Evolutionary conservation across 129 eudicot species (phyloP), one percentile per base, ranked within the genome.

Genomic region (Tagetes patula): DNA sequence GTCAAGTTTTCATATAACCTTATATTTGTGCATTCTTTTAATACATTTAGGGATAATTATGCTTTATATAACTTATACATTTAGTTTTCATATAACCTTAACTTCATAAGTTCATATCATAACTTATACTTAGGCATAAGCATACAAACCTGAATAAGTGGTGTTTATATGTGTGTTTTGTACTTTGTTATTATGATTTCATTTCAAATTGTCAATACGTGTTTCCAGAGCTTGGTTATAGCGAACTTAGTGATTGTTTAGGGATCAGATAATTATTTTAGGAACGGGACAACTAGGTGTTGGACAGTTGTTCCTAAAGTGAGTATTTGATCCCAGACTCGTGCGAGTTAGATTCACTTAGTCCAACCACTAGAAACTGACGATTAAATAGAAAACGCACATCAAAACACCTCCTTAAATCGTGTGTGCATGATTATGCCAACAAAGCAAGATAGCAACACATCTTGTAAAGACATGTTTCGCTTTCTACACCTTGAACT

Each of bases 391-490:
- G 34, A 64, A 3, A 40, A 20, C 8, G 3, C 34, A 73, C 20
- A 34, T 11, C 53, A 14, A 73, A n/a, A 46, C 39, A 47, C n/a
- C 31, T 38, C 6, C 40, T 36, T 77, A 69, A 32, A 20, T 33
- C 67, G 42, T 34, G 54, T 59, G 59, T 40, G 75, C 66, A n/a
- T 61, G 79, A 31, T 79, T 73, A 45, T 79, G 77, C 83, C 76
- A 68, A 69, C 84, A 74, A 65, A 80, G 61, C 66, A 80, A 74
- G 47, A 74, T 80, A 10, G 49, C 62, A 55, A 79, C 80, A 60
- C 83, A 74, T 80, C 71, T 80, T 47, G 75, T 13, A 39, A 73
- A 48, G 49, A 62, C 56, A 30, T 14, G 41, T 71, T 73, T 74
- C 66, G 70, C 75, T 40, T 73, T 55, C 6, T 73, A 5, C 42